Conservation (phyloP, 2,329 filamentous ascomycete species). For the Sarocladium brachiariae region DNA sequence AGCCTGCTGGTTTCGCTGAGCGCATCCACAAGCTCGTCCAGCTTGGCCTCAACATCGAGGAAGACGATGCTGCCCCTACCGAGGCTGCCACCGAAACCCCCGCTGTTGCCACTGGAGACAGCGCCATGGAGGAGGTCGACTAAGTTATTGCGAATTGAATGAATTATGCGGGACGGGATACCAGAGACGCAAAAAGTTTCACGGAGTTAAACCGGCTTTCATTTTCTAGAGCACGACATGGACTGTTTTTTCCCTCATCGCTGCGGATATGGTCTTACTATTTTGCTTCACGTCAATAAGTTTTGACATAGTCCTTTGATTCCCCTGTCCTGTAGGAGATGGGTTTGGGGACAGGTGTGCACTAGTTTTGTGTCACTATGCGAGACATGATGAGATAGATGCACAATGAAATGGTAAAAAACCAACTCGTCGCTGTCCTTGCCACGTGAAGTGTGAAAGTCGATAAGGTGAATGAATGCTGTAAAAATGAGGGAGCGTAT, state of each 20-base stretch:
- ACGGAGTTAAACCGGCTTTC: conserved; percentile 32
- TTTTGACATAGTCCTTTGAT: conserved; percentile 20
- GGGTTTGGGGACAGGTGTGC: conserved; percentile 26
- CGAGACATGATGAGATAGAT: conserved; percentile 30
- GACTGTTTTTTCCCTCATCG: conserved; percentile 9
- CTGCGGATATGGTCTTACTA: background rate
- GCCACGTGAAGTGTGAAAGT: background rate
- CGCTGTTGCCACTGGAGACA: conserved; percentile 66
- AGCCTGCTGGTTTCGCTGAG: conserved; percentile 95
- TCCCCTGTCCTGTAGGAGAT: conserved; percentile 16
- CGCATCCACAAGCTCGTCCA: conserved; percentile 99
- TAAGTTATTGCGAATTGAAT: conserved; percentile 43
- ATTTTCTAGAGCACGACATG: conserved; percentile 13
- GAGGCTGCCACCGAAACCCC: conserved; percentile 52
- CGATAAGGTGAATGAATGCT: too few relatives aligned
- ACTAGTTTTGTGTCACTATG: conserved; percentile 33
- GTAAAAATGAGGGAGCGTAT: too few relatives aligned
- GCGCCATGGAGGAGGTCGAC: conserved; percentile 99
- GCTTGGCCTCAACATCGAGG: conserved; percentile 94
- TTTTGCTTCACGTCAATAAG: background rate
- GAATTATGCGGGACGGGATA: conserved; percentile 25
- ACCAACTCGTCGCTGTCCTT: conserved; percentile 8
- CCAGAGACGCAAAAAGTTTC: conserved; percentile 30
- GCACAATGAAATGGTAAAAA: conserved; percentile 24
- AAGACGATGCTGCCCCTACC: conserved; percentile 63